Evolutionary conservation across 371 early-diverging fungal species (phyloP).

Genomic region (Lichtheimia hyalospora): DNA sequence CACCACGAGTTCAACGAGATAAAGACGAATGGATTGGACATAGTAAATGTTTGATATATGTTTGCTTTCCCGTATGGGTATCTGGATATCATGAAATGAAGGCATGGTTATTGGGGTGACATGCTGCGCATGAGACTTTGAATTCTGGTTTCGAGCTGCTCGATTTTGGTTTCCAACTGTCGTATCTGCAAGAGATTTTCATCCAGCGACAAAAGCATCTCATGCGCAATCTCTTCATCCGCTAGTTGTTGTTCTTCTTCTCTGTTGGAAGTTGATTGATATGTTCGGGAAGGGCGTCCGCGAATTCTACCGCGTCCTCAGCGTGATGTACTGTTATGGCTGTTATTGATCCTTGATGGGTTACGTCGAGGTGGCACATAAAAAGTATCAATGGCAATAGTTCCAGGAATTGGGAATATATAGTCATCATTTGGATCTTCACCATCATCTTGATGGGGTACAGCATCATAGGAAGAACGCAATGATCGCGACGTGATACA

Average conservation of each 20-base stretch:
- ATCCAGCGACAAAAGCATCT: constrained; percentile 34
- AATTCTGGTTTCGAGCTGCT: constrained; percentile 18
- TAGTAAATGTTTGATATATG: too few relatives aligned
- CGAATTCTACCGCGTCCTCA: too few relatives aligned
- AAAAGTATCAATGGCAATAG: constrained; percentile 1
- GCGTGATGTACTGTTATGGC: too few relatives aligned
- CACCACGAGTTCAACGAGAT: too few relatives aligned
- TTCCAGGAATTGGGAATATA: constrained; percentile 1
- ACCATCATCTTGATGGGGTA: background rate
- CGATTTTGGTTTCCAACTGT: constrained; percentile 30
- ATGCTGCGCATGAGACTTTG: background rate
- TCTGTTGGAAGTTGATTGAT: too few relatives aligned
- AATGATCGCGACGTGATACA: constrained; percentile 14
- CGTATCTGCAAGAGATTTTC: constrained; percentile 30
- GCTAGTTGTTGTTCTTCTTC: background rate
- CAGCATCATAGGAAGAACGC: constrained; percentile 7
- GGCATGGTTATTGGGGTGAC: background rate
- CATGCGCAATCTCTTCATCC: constrained; percentile 22
- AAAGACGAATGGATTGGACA: too few relatives aligned
- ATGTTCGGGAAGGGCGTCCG: too few relatives aligned
- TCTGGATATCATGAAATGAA: background rate
- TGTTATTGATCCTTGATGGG: background rate
- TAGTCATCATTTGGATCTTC: background rate
- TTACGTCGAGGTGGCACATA: background rate
- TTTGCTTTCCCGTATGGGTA: background rate